phyloP scores from a whole-genome alignment of 768 basidiomycete species.

The Stropharia rugosoannulata region DNA sequence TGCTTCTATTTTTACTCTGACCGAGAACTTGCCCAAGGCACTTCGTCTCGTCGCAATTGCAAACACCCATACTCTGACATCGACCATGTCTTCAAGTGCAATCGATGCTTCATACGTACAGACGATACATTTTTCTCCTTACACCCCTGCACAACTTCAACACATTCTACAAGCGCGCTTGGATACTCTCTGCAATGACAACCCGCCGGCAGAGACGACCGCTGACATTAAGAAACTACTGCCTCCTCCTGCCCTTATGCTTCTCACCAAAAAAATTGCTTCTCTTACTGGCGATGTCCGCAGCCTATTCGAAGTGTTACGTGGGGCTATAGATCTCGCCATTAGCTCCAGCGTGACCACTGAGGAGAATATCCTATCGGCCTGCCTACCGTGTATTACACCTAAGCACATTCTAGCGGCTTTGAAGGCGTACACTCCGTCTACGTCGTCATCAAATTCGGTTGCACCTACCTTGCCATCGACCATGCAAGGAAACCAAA shows the following conservation, averaged over 20 bases:
- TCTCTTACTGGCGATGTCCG: slow-evolving; percentile 83
- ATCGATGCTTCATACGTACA: slow-evolving; percentile 41
- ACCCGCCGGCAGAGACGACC: slow-evolving; percentile 25
- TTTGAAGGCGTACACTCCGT: slow-evolving; percentile 64
- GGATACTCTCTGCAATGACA: slow-evolving; percentile 41
- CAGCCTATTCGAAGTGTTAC: slow-evolving; percentile 75
- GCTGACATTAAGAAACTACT: slow-evolving; percentile 53
- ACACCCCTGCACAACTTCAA: slow-evolving; percentile 69
- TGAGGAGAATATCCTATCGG: slow-evolving; percentile 34
- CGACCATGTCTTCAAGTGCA: slow-evolving; percentile 33
- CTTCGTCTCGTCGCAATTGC: slow-evolving; percentile 83
- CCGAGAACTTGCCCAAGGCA: slow-evolving; percentile 46
- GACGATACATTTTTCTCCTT: slow-evolving; percentile 82
- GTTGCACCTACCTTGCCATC: slow-evolving; percentile 20
- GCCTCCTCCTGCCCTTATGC: slow-evolving; percentile 58
- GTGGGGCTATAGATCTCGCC: slow-evolving; percentile 75
- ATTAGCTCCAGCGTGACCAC: slow-evolving; percentile 26
- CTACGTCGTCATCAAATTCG: slow-evolving; percentile 26
- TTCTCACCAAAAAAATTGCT: slow-evolving; percentile 80
- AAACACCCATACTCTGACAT: slow-evolving; percentile 83
- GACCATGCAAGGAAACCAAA: slow-evolving; percentile 1
- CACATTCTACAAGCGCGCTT: slow-evolving; percentile 69
- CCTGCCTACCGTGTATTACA: slow-evolving; percentile 45
- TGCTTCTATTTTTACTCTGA: slow-evolving; percentile 65
- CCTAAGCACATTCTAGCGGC: slow-evolving; percentile 73